Conservation (phyloP, 176 grass and related monocot species). For the Hordeum vulgare region MorexV3_pseudomolecules_assembly NC_058522.1:347814361-347814860, state of each 20-base stretch:
- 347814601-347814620: constrained; percentile 44
- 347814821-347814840: constrained; percentile 51
- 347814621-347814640: constrained; percentile 63
- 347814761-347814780: constrained; percentile 31
- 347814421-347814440: constrained; percentile 32
- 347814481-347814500: constrained; percentile 82
- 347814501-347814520: constrained; percentile 66
- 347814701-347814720: neutral
- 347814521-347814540: constrained; percentile 59
- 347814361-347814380: constrained; percentile 63
- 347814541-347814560: constrained; percentile 66
- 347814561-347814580: constrained; percentile 25
- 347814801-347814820: neutral
- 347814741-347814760: constrained; percentile 26
- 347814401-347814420: constrained; percentile 65
- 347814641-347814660: constrained; percentile 27
- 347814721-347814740: constrained; percentile 31
- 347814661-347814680: constrained; percentile 53
- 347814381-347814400: constrained; percentile 86
- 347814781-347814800: neutral
- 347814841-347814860: constrained; percentile 65
- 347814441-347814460: constrained; percentile 5
- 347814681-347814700: constrained; percentile 24
- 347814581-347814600: constrained; percentile 90
- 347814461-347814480: constrained; percentile 74